Conservation (phyloP, 2,329 filamentous ascomycete species). For the Ilyonectria mors-panacis region DNA sequence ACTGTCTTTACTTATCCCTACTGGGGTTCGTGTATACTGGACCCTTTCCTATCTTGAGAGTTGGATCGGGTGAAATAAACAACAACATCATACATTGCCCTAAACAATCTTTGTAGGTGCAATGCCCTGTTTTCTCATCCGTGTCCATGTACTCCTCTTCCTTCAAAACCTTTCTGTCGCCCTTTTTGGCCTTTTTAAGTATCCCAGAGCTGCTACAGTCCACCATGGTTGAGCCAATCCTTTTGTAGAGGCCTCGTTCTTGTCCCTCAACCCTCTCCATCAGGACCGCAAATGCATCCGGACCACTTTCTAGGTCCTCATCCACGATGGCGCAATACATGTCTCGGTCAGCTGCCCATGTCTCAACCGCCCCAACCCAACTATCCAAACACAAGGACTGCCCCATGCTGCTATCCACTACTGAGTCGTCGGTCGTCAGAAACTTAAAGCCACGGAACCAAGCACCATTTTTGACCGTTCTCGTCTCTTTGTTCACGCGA, state of each 20-base stretch:
- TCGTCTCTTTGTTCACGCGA: not conserved
- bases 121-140: not conserved
- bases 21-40: too few relatives aligned
- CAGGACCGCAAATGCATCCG: not conserved
- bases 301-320: not conserved
- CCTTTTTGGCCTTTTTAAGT: not conserved
- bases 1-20: too few relatives aligned
- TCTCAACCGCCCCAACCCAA: slow-evolving; percentile 6
- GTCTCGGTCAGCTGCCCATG: not conserved
- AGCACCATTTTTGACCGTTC: not conserved
- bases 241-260: slow-evolving; percentile 2
- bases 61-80: too few relatives aligned
- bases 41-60: too few relatives aligned
- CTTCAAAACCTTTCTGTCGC: not conserved
- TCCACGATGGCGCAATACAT: slow-evolving; percentile 6
- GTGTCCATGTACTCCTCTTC: slow-evolving; percentile 5
- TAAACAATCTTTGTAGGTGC: slow-evolving; percentile 11
- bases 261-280: slow-evolving; percentile 3
- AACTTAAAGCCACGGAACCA: slow-evolving; percentile 5
- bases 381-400: slow-evolving; percentile 2
- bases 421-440: not conserved
- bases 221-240: slow-evolving; percentile 2
- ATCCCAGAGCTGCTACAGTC: not conserved
- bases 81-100: too few relatives aligned
- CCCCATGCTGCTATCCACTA: not conserved